Percentiles rank a stretch among this genome's conserved stretches.
These are phyloP conservation scores for Epichloe gansuensis DNA, from an alignment of 2,329 filamentous ascomycete species.

Conservation along the genomic window DNA sequence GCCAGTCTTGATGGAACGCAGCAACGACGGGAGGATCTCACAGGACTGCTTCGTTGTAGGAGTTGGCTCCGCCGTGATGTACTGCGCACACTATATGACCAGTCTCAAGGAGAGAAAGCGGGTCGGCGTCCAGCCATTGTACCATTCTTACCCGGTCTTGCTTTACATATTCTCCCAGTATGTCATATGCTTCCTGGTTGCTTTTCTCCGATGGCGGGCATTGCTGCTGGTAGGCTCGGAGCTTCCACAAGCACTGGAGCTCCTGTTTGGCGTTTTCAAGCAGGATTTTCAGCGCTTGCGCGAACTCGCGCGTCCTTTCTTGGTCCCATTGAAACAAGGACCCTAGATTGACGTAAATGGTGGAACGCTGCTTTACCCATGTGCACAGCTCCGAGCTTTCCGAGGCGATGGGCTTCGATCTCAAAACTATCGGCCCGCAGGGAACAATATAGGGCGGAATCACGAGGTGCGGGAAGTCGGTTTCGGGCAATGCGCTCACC, in stretches of 20 bases:
- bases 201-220: neutral
- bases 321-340: conserved; percentile 21
- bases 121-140: conserved; percentile 27
- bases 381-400: conserved; percentile 17
- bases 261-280: conserved; percentile 16
- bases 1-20: neutral
- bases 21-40: conserved; percentile 10
- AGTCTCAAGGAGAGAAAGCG: conserved; percentile 21
- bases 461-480: conserved; percentile 25
- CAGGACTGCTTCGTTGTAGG: conserved; percentile 24
- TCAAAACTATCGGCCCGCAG: conserved; percentile 33
- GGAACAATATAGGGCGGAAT: conserved; percentile 26
- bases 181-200: conserved; percentile 6
- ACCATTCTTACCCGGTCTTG: conserved; percentile 21
- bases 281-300: conserved; percentile 20
- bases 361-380: conserved; percentile 30
- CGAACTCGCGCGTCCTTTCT: conserved; percentile 25
- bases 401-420: conserved; percentile 16
- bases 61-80: conserved; percentile 34
- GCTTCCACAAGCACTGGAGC: conserved; percentile 23
- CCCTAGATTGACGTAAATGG: conserved; percentile 34
- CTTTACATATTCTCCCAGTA: conserved; percentile 15
- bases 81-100: conserved; percentile 26
- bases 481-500: neutral
- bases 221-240: conserved; percentile 8